Percentiles rank a stretch among this genome's conserved stretches.
Conservation (phyloP, 208 protist species). For the Trypanosoma vivax region DNA sequence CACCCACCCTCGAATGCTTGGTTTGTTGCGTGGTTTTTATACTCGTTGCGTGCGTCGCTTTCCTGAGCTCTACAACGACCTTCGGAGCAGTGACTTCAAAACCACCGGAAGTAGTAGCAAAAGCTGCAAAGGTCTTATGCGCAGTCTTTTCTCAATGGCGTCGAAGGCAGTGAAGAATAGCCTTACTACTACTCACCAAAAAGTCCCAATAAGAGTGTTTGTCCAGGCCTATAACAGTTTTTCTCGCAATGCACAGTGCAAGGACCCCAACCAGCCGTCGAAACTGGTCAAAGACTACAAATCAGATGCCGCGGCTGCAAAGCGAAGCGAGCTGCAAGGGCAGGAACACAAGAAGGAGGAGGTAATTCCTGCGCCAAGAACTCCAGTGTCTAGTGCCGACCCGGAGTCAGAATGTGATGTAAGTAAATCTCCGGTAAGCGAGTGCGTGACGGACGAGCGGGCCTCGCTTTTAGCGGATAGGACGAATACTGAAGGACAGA, state of each 20-base stretch:
- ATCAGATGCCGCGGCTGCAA: background rate
- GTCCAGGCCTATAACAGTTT: slow-evolving; percentile 27
- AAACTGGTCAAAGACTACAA: slow-evolving; percentile 9
- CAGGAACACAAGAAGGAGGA: background rate
- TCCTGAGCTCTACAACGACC: slow-evolving; percentile 43
- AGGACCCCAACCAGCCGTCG: slow-evolving; percentile 7
- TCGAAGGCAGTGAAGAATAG: slow-evolving; percentile 56
- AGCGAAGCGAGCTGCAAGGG: background rate
- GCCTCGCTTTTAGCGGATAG: background rate
- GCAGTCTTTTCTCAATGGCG: slow-evolving; percentile 52
- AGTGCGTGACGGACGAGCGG: background rate
- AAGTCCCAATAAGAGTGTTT: slow-evolving; percentile 18
- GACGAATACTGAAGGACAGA: slow-evolving; percentile 7
- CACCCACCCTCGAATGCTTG: slow-evolving; percentile 27
- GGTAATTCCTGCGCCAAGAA: background rate
- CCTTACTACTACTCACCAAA: slow-evolving; percentile 13
- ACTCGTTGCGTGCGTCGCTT: slow-evolving; percentile 27
- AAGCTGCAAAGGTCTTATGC: slow-evolving; percentile 13
- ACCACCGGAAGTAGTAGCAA: slow-evolving; percentile 3
- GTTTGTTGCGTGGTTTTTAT: slow-evolving; percentile 30
- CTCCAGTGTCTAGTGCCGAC: too few species aligned
- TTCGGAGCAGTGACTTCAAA: slow-evolving; percentile 2
- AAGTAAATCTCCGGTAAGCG: too few species aligned
- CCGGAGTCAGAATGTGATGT: too few species aligned
- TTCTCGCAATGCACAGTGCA: slow-evolving; percentile 6